phyloP scores from a whole-genome alignment of 73 alveolate genomes.

The Uronychia binucleata region DNA sequence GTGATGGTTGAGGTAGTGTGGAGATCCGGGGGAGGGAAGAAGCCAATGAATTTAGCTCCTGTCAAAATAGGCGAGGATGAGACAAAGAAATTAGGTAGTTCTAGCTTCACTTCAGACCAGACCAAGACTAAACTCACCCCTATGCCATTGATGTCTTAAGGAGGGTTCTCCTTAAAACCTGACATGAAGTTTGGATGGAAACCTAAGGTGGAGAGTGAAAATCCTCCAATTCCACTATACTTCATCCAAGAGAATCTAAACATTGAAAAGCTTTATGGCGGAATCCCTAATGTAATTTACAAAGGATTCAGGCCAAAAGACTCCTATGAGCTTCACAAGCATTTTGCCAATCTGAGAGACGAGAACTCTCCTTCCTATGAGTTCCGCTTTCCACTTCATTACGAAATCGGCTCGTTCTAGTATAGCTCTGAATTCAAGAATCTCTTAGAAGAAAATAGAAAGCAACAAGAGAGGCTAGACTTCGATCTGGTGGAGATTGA shows the following conservation, averaged over 20 bases:
- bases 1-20: no score
- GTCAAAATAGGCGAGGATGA: no score
- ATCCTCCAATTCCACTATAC: slow-evolving; percentile 32
- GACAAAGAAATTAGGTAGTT: no score
- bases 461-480: background rate
- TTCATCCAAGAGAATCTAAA: background rate
- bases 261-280: background rate
- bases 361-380: slow-evolving; percentile 4
- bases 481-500: background rate
- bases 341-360: background rate
- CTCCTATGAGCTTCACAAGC: slow-evolving; percentile 31
- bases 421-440: slow-evolving; percentile 20
- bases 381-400: slow-evolving; percentile 36
- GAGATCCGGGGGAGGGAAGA: no score
- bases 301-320: slow-evolving; percentile 32
- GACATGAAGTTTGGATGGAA: slow-evolving; percentile 82
- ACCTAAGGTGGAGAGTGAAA: slow-evolving; percentile 39
- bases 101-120: no score
- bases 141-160: slow-evolving; percentile 5
- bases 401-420: slow-evolving; percentile 43
- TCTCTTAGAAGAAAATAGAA: slow-evolving; percentile 4
- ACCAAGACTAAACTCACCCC: background rate
- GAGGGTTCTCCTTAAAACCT: slow-evolving; percentile 51
- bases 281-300: slow-evolving; percentile 3
- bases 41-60: no score